Evolutionary conservation across 352 stramenopile genomes (phyloP), one percentile per base, ranked within the genome.

Genomic region (Globisporangium echinulatum): DNA sequence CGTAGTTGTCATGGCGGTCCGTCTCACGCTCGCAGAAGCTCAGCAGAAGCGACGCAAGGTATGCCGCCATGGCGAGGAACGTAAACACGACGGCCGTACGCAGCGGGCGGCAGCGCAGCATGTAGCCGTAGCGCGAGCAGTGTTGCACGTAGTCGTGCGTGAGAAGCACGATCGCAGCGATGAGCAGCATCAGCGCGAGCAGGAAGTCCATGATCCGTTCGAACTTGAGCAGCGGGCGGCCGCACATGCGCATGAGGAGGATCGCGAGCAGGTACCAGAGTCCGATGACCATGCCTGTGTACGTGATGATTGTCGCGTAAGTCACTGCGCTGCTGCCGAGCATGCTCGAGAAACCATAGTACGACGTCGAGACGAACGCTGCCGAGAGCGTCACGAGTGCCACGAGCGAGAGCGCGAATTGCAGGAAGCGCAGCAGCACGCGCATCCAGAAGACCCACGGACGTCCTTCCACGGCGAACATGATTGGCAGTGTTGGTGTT

Each of bases 321-420:
- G 72, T 85, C 38, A 75, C 71, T 5, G 75, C 63, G 62, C 74
- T 71, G 57, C 77, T 89, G 39, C 77, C 75, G 50, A 89, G 58
- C 78, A 90, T 90, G 54, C 70, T 87, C 42, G 74, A 77, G 67
- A 85, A 88, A 9, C 78, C 76, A 66, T 86, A 86, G 66, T 84
- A 88, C 40, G 76, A 80, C 7, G 74, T 66, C 33, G 69, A 67
- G 25, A 87, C 78, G 60, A 91, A 91, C 37, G 67, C 70, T 10
- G 72, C 61, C 36, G 79, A 82, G 15, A 91, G n/a, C 15, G 76
- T 84, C 40, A 75, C 73, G 17, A 91, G 61, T 25, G 82, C 79
- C 39, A 91, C 54, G 8, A 89, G 39, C 48, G 66, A 74, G 46
- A 83, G 75, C 2, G 62, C 67, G 49, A 88, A 87, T 49, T 91